A percentile compares a stretch with the other conserved stretches of the same genome.
Conservation (phyloP, 768 basidiomycete genomes). For the Lentinula lateritia region DNA sequence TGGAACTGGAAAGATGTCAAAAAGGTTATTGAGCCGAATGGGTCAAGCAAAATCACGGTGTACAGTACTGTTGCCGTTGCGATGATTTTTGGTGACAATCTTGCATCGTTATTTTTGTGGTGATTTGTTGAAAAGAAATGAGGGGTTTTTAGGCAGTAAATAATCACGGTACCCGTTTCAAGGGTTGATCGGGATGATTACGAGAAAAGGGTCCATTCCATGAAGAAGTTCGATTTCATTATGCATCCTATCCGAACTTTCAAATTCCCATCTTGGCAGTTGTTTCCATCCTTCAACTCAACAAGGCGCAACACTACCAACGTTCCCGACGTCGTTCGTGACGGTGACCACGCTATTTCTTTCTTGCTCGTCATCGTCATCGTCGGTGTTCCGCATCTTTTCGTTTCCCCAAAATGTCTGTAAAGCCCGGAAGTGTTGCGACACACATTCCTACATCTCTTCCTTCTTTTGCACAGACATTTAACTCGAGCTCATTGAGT, state of each 20-base stretch:
- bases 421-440: conserved; percentile 35
- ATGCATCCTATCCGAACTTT: conserved; percentile 10
- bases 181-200: conserved; percentile 9
- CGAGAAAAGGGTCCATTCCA: conserved; percentile 8
- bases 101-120: not conserved
- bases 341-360: conserved; percentile 2
- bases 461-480: conserved; percentile 76
- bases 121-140: not conserved
- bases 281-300: conserved; percentile 8
- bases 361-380: not conserved
- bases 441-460: conserved; percentile 55
- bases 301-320: conserved; percentile 3
- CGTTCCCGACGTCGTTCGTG: conserved; percentile 2
- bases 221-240: conserved; percentile 10
- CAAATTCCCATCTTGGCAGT: conserved; percentile 9
- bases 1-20: not conserved
- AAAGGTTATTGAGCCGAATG: not conserved
- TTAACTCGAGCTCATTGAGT: conserved; percentile 52
- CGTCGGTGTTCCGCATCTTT: not conserved
- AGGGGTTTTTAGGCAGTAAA: not conserved
- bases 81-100: not conserved
- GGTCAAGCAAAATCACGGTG: not conserved
- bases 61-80: not conserved
- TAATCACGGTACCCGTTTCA: not conserved
- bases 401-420: conserved; percentile 30